A percentile compares a stretch with the other conserved stretches of the same genome.
Conservation (phyloP, 2,329 filamentous ascomycete genomes). For the Leptographium flavum region DNA sequence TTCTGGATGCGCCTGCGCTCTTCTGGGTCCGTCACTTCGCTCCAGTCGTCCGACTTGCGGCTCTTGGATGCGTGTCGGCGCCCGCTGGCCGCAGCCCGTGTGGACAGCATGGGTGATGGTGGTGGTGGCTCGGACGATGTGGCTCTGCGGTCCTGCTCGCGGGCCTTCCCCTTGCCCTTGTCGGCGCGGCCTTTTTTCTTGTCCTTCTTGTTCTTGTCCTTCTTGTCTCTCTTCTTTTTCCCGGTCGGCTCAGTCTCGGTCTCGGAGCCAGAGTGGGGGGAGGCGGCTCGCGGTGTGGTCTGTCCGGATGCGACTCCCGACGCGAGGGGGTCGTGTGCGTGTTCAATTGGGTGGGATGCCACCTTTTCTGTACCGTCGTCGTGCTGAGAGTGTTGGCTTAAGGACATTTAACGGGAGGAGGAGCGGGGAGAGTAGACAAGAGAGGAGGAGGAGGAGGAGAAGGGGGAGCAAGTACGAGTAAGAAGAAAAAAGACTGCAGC, state of each 20-base stretch:
- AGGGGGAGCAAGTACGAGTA: neutral
- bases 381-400: conserved; percentile 4
- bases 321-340: neutral
- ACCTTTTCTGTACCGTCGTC: conserved; percentile 3
- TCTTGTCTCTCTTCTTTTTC: too few species aligned
- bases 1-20: conserved; percentile 65
- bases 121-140: neutral
- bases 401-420: conserved; percentile 9
- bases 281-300: conserved; percentile 1
- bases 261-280: conserved; percentile 16
- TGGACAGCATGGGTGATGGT: conserved; percentile 18
- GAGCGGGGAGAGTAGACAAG: neutral
- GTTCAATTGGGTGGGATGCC: neutral
- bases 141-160: neutral
- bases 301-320: neutral
- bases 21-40: conserved; percentile 52
- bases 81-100: conserved; percentile 13
- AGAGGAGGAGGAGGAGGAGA: neutral
- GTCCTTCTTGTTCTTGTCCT: too few species aligned
- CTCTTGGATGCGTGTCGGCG: conserved; percentile 20
- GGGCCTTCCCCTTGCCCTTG: neutral
- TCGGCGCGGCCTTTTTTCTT: too few species aligned
- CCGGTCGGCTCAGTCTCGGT: conserved; percentile 11
- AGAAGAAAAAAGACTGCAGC: too few species aligned
- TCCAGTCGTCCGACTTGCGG: conserved; percentile 49